These are phyloP conservation scores for Cercophora sp. DNA, from an alignment of 495 filamentous ascomycete genomes.

Conservation along the genomic window DNA sequence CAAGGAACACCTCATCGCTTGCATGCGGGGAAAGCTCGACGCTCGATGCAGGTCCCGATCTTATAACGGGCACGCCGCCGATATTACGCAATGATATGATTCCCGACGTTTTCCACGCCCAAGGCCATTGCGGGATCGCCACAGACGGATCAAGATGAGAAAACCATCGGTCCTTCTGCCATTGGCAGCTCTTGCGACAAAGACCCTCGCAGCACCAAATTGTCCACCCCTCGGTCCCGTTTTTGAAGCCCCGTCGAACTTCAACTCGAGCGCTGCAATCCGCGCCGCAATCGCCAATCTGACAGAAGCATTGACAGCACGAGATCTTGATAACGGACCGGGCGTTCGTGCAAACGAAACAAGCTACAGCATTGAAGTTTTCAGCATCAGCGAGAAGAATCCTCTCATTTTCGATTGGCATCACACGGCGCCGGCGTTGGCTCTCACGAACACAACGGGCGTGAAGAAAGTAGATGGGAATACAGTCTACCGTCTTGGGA, in stretches of 20 bases:
- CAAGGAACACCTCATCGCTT: no score
- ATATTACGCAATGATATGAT: no score
- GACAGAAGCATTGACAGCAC: slow-evolving; percentile 29
- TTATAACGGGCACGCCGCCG: no score
- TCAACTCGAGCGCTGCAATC: slow-evolving; percentile 32
- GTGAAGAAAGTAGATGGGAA: slow-evolving; percentile 37
- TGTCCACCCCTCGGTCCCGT: slow-evolving; percentile 50
- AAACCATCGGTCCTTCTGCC: slow-evolving; percentile 1
- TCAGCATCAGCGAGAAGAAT: slow-evolving; percentile 38
- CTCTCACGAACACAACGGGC: slow-evolving; percentile 27
- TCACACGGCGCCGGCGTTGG: slow-evolving; percentile 41
- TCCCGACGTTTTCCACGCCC: no score
- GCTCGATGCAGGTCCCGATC: no score
- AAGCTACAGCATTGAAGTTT: slow-evolving; percentile 50
- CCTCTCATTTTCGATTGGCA: slow-evolving; percentile 44
- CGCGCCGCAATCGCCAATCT: slow-evolving; percentile 36
- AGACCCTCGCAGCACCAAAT: slow-evolving; percentile 26
- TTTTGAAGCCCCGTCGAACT: slow-evolving; percentile 40
- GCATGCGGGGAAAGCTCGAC: no score
- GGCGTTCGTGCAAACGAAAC: slow-evolving; percentile 39
- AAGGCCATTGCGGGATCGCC: no score
- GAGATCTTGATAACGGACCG: slow-evolving; percentile 29
- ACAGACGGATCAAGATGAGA: neutral
- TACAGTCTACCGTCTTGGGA: slow-evolving; percentile 51
- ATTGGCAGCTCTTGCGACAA: slow-evolving; percentile 1